phyloP scores from a whole-genome alignment of 192 early-diverging fungal genomes.

The Backusella westeae region DNA sequence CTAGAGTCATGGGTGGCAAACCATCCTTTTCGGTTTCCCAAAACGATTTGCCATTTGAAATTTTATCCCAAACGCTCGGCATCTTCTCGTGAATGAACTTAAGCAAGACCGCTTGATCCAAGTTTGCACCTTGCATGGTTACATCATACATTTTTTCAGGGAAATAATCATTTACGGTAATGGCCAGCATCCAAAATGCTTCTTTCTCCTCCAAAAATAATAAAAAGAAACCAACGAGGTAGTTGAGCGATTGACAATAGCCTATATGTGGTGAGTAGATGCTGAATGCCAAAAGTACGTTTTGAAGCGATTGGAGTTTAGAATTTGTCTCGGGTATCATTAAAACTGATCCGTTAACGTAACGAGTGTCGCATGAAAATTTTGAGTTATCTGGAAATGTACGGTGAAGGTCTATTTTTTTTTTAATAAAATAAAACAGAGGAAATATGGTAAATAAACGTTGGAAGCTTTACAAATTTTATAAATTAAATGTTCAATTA shows the following conservation, averaged over 20 bases:
- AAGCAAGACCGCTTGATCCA: constrained; percentile 66
- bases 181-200: constrained; percentile 78
- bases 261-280: constrained; percentile 72
- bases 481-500: not conserved
- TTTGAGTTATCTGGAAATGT: constrained; percentile 82
- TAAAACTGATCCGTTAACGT: constrained; percentile 8
- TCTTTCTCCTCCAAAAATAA: constrained; percentile 71
- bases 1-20: constrained; percentile 65
- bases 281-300: constrained; percentile 71
- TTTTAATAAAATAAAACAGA: not conserved
- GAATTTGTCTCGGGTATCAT: constrained; percentile 41
- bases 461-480: not conserved
- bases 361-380: constrained; percentile 50
- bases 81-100: constrained; percentile 45
- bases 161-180: constrained; percentile 66
- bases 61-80: constrained; percentile 44
- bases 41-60: constrained; percentile 37
- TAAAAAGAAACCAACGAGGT: constrained; percentile 71
- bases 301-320: constrained; percentile 57
- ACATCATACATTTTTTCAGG: constrained; percentile 76
- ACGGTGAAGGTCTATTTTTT: constrained; percentile 68
- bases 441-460: not conserved
- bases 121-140: constrained; percentile 70
- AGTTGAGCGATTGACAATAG: constrained; percentile 85
- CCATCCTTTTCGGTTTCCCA: constrained; percentile 44